Evolutionary conservation across 352 stramenopile genomes (phyloP).

Genomic region (Phytophthora tentaculata): DNA sequence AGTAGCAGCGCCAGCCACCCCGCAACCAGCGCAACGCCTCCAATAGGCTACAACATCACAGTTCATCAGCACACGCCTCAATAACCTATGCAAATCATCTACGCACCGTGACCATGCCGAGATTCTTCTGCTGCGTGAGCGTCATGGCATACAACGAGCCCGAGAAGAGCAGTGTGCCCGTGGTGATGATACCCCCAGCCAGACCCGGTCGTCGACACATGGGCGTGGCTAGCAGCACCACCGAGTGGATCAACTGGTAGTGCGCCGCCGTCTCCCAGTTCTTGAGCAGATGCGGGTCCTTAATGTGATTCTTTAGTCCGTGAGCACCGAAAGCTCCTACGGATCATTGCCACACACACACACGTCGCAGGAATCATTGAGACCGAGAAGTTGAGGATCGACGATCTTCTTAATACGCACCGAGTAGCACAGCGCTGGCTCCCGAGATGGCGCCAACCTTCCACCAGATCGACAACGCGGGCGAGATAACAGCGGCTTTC

Average conservation of each 20-base stretch:
- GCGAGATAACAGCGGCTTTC: slow-evolving; percentile 66
- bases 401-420: slow-evolving; percentile 22
- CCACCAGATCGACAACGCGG: slow-evolving; percentile 79
- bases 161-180: slow-evolving; percentile 77
- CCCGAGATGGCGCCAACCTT: slow-evolving; percentile 77
- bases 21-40: slow-evolving; percentile 68
- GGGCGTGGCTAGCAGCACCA: slow-evolving; percentile 71
- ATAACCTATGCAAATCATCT: not conserved
- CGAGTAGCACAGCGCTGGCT: slow-evolving; percentile 64
- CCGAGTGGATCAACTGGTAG: slow-evolving; percentile 85
- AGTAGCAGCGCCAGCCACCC: slow-evolving; percentile 77
- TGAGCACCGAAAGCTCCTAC: slow-evolving; percentile 87
- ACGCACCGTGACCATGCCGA: slow-evolving; percentile 80
- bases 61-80: slow-evolving; percentile 9
- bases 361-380: too few species aligned
- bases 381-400: not conserved
- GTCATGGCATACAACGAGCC: slow-evolving; percentile 83
- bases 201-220: slow-evolving; percentile 66
- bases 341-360: too few species aligned
- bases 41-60: slow-evolving; percentile 54
- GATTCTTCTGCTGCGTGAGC: slow-evolving; percentile 74
- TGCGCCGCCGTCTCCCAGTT: slow-evolving; percentile 85
- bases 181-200: slow-evolving; percentile 61
- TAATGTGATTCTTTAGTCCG: slow-evolving; percentile 66
- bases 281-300: slow-evolving; percentile 83